Conservation (phyloP, 1,139 yeast species). For the Suhomyces bribrorum region DNA sequence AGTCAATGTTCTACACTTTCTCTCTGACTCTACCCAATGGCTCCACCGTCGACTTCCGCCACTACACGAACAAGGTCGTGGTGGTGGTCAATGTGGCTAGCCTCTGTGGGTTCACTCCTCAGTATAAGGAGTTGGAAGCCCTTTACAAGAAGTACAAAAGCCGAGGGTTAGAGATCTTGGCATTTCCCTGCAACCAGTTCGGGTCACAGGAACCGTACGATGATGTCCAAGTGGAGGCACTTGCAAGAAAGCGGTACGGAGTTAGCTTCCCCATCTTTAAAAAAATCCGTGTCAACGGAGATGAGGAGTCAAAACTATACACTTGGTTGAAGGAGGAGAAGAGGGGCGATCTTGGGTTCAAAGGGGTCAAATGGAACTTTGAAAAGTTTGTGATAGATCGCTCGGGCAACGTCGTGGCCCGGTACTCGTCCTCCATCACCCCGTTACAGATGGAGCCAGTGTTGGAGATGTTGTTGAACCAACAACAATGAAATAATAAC, state of each 20-base stretch:
- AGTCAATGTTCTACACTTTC: conserved; percentile 21
- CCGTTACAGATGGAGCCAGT: conserved; percentile 59
- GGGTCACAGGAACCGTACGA: conserved; percentile 69
- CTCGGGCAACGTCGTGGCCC: conserved; percentile 68
- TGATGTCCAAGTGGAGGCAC: conserved; percentile 61
- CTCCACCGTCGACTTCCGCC: conserved; percentile 16
- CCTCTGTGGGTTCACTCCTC: conserved; percentile 48
- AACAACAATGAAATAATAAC: background rate
- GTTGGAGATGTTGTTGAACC: conserved; percentile 46
- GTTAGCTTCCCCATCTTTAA: conserved; percentile 43
- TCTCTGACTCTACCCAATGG: conserved; percentile 8
- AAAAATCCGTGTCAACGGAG: conserved; percentile 42
- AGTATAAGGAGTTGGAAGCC: conserved; percentile 36
- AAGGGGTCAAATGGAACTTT: conserved; percentile 91
- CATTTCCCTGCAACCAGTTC: conserved; percentile 50
- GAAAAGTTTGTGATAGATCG: conserved; percentile 82
- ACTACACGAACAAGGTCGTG: conserved; percentile 35
- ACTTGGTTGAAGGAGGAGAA: conserved; percentile 29
- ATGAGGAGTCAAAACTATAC: conserved; percentile 31
- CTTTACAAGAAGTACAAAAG: conserved; percentile 34
- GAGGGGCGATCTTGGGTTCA: conserved; percentile 67
- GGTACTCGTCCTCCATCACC: conserved; percentile 69
- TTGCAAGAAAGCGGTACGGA: conserved; percentile 69
- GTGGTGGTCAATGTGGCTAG: conserved; percentile 49
- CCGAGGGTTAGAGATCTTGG: conserved; percentile 37